Percentiles rank a stretch among this genome's conserved stretches.
Evolutionary conservation across 176 grass and related monocot genomes (phyloP).

Genomic region (Bonia amplexicaulis): DNA sequence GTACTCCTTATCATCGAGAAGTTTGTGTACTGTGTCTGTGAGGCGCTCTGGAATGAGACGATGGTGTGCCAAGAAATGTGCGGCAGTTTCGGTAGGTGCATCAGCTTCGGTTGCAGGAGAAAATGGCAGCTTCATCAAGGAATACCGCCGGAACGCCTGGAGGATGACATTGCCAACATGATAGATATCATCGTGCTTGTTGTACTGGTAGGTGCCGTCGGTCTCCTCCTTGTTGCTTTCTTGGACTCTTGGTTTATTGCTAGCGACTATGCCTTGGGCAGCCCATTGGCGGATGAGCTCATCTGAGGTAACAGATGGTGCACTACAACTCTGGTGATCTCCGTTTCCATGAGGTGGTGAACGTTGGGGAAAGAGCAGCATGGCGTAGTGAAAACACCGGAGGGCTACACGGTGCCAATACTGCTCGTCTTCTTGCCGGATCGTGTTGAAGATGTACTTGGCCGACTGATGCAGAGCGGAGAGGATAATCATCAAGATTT

Average conservation of each 20-base stretch:
- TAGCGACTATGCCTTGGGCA: not conserved
- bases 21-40: not conserved
- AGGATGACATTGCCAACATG: conserved; percentile 14
- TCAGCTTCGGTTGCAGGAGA: not conserved
- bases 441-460: not conserved
- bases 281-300: conserved; percentile 10
- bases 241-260: not conserved
- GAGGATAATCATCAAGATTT: not conserved
- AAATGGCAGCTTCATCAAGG: not conserved
- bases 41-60: not conserved
- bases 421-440: not conserved
- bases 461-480: not conserved
- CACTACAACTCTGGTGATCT: not conserved
- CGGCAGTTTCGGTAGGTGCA: not conserved
- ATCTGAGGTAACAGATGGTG: not conserved
- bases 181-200: not conserved
- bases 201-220: no score
- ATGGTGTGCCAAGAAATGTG: not conserved
- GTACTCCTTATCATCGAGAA: not conserved
- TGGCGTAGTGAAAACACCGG: not conserved
- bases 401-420: not conserved
- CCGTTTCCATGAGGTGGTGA: not conserved
- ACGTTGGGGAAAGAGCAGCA: not conserved
- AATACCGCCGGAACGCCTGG: not conserved
- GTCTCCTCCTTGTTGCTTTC: not conserved